Percentiles rank a stretch among this genome's conserved stretches.
Evolutionary conservation across 2,329 filamentous ascomycete species (phyloP).

Genomic region (Hymenoscyphus albidus): DNA sequence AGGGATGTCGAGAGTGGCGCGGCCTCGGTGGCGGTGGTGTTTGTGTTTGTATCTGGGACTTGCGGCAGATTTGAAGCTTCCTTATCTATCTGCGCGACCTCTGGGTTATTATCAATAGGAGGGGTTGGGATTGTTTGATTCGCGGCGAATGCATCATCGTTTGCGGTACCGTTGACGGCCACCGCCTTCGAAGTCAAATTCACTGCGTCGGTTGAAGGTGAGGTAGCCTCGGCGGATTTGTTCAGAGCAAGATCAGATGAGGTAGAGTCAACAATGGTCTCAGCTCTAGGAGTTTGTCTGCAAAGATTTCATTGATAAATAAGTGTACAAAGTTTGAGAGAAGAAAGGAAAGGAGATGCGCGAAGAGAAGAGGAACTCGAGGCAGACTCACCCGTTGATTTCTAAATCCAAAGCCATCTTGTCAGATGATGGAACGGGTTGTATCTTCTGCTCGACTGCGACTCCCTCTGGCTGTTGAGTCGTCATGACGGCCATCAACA

Average conservation of each 20-base stretch:
- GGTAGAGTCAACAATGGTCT: conserved; percentile 26
- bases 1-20: conserved; percentile 16
- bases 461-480: conserved; percentile 39
- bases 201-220: conserved; percentile 14
- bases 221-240: conserved; percentile 15
- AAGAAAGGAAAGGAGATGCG: conserved; percentile 13
- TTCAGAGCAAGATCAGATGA: conserved; percentile 19
- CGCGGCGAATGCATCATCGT: conserved; percentile 28
- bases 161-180: conserved; percentile 26
- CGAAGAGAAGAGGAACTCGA: conserved; percentile 28
- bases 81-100: conserved; percentile 10
- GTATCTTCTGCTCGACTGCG: conserved; percentile 48
- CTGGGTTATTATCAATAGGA: conserved; percentile 15
- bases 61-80: conserved; percentile 17
- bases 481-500: conserved; percentile 52
- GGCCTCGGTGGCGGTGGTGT: conserved; percentile 17
- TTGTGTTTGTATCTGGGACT: conserved; percentile 20
- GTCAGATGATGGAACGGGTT: conserved; percentile 43
- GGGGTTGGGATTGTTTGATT: conserved; percentile 28
- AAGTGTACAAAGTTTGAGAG: conserved; percentile 28
- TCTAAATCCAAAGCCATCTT: conserved; percentile 50
- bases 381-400: conserved; percentile 56
- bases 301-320: conserved; percentile 34
- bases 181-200: conserved; percentile 11
- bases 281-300: conserved; percentile 34